Percentiles rank a stretch among this genome's conserved stretches.
These are phyloP conservation scores for Suillus clintonianus DNA, from an alignment of 768 basidiomycete species.

Conservation along the genomic window DNA sequence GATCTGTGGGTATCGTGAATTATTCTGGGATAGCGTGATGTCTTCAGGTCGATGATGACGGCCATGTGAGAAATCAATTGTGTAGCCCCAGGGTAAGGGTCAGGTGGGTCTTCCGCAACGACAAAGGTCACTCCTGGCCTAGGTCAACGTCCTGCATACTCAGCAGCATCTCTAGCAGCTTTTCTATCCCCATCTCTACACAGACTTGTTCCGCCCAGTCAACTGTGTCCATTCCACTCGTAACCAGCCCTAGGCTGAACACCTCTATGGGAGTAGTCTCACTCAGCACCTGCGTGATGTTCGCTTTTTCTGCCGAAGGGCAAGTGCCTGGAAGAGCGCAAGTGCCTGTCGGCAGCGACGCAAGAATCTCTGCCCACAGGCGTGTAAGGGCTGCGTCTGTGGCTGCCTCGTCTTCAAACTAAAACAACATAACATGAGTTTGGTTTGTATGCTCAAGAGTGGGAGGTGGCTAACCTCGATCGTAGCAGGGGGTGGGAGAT, in stretches of 20 bases:
- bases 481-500: slow-evolving; percentile 24
- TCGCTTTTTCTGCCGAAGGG: slow-evolving; percentile 34
- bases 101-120: slow-evolving; percentile 53
- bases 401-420: slow-evolving; percentile 55
- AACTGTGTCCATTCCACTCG: slow-evolving; percentile 17
- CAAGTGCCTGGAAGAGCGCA: slow-evolving; percentile 32
- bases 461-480: slow-evolving; percentile 37
- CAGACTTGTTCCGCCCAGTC: slow-evolving; percentile 29
- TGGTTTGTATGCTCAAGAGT: slow-evolving; percentile 20
- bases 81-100: slow-evolving; percentile 34
- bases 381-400: slow-evolving; percentile 38
- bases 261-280: slow-evolving; percentile 12
- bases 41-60: slow-evolving; percentile 10
- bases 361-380: slow-evolving; percentile 36
- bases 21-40: background rate
- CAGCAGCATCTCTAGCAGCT: slow-evolving; percentile 56
- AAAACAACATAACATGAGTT: slow-evolving; percentile 18
- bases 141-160: slow-evolving; percentile 34
- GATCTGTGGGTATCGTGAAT: background rate
- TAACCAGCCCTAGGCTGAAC: slow-evolving; percentile 19
- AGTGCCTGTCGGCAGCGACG: slow-evolving; percentile 34
- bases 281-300: slow-evolving; percentile 24
- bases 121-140: slow-evolving; percentile 70
- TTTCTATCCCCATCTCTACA: slow-evolving; percentile 61
- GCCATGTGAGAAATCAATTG: slow-evolving; percentile 21